These are phyloP conservation scores for Phytophthora citrophthora DNA, from an alignment of 352 stramenopile species.

Conservation along the genomic window DNA sequence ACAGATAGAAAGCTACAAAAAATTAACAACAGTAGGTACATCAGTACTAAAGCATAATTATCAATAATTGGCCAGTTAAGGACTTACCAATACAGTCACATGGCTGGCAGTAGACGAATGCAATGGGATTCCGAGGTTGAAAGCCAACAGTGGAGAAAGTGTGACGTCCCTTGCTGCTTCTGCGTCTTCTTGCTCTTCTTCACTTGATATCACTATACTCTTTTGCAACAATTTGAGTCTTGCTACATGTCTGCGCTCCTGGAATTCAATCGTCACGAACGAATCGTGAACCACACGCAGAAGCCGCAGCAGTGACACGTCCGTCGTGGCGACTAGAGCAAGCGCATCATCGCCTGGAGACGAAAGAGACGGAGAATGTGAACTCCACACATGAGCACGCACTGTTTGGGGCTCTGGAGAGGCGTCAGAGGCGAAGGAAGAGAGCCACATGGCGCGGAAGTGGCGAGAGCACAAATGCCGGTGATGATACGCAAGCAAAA, in stretches of 20 bases:
- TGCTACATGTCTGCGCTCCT: conserved; percentile 37
- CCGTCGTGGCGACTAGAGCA: conserved; percentile 41
- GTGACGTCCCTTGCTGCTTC: conserved; percentile 32
- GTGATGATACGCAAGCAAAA: conserved; percentile 47
- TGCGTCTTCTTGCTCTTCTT: background rate
- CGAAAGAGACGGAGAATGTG: background rate
- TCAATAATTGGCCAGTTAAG: background rate
- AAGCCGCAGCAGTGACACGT: conserved; percentile 49
- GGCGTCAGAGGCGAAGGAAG: conserved; percentile 46
- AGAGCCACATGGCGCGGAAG: conserved; percentile 54
- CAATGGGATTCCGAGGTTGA: conserved; percentile 72
- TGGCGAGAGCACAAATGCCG: conserved; percentile 9
- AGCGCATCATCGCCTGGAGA: conserved; percentile 33
- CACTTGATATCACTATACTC: conserved; percentile 7
- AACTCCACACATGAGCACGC: conserved; percentile 45
- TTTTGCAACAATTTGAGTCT: conserved; percentile 36
- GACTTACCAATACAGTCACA: conserved; percentile 39
- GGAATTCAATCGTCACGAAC: conserved; percentile 45
- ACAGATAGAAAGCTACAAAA: conserved; percentile 43
- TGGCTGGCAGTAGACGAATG: conserved; percentile 34
- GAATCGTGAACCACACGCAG: conserved; percentile 58
- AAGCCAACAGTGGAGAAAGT: conserved; percentile 75
- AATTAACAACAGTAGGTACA: background rate
- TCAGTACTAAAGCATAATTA: background rate
- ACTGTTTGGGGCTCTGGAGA: conserved; percentile 14